Evolutionary conservation across 2,329 filamentous ascomycete species (phyloP).

Genomic region (Periglandula ipomoeae): DNA sequence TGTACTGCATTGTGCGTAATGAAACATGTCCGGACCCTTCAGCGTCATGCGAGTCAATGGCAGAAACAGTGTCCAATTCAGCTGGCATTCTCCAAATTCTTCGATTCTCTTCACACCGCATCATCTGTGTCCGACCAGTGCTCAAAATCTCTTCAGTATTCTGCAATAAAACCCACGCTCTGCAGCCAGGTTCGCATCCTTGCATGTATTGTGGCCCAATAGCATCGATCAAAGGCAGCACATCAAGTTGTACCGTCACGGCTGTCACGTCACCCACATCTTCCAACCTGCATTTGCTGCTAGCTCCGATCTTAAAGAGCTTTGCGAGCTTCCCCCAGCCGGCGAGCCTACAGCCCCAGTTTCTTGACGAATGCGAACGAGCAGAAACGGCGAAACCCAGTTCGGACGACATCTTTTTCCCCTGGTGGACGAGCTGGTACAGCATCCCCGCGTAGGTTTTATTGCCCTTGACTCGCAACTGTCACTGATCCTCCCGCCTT

Average conservation of each 20-base stretch:
- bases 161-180: background rate
- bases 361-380: no score
- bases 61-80: background rate
- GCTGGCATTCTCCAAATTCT: background rate
- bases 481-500: background rate
- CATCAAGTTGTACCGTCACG: background rate
- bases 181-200: background rate
- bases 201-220: background rate
- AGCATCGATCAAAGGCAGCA: background rate
- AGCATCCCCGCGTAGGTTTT: no score
- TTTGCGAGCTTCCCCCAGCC: no score
- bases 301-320: no score
- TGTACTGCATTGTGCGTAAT: no score
- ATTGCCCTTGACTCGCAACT: no score
- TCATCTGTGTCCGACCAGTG: background rate
- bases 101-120: background rate
- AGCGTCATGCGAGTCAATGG: background rate
- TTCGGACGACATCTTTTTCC: no score
- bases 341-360: no score
- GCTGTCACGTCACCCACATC: background rate
- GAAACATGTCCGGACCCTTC: background rate
- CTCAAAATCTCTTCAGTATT: background rate
- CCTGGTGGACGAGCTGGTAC: no score
- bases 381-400: no score
- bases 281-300: no score